phyloP scores from a whole-genome alignment of 2,329 filamentous ascomycete species.

The Ophiostoma montium region DNA sequence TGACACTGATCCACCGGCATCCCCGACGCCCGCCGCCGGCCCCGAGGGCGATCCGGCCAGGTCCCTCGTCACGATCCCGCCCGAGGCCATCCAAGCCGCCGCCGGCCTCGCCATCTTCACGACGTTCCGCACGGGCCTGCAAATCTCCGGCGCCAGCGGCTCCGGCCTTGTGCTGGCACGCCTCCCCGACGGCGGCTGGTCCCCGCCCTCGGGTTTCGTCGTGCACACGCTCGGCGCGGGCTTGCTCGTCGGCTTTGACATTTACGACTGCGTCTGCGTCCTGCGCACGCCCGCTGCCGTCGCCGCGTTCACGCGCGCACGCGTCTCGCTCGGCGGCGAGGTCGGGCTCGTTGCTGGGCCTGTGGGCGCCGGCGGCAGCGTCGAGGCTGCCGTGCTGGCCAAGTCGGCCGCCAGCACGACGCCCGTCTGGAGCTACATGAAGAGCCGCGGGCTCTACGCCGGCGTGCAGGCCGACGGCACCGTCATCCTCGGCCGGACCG shows the following conservation, averaged over 20 bases:
- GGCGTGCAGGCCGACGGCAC: conserved; percentile 80
- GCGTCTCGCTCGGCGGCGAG: conserved; percentile 66
- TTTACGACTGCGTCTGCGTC: conserved; percentile 63
- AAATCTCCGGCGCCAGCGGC: conserved; percentile 42
- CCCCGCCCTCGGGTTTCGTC: conserved; percentile 57
- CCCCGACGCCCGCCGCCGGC: conserved; percentile 11
- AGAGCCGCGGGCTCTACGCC: conserved; percentile 77
- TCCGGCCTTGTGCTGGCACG: conserved; percentile 45
- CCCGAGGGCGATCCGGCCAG: conserved; percentile 16
- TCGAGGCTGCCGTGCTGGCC: conserved; percentile 49
- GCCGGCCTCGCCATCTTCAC: conserved; percentile 60
- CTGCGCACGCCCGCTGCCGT: conserved; percentile 55
- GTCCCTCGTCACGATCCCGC: conserved; percentile 26
- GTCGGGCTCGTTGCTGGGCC: conserved; percentile 59
- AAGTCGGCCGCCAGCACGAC: conserved; percentile 16
- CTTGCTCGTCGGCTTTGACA: conserved; percentile 57
- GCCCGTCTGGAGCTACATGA: conserved; percentile 58
- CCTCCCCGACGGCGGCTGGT: conserved; percentile 48
- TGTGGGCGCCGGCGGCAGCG: conserved; percentile 55
- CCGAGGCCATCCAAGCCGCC: conserved; percentile 36
- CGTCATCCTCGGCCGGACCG: conserved; percentile 67
- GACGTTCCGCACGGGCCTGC: conserved; percentile 43
- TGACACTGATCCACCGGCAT: conserved; percentile 6
- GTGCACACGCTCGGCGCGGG: conserved; percentile 56
- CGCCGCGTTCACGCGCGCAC: conserved; percentile 51